phyloP scores from a whole-genome alignment of 2,329 filamentous ascomycete species.

The Fusarium verticillioides region DNA sequence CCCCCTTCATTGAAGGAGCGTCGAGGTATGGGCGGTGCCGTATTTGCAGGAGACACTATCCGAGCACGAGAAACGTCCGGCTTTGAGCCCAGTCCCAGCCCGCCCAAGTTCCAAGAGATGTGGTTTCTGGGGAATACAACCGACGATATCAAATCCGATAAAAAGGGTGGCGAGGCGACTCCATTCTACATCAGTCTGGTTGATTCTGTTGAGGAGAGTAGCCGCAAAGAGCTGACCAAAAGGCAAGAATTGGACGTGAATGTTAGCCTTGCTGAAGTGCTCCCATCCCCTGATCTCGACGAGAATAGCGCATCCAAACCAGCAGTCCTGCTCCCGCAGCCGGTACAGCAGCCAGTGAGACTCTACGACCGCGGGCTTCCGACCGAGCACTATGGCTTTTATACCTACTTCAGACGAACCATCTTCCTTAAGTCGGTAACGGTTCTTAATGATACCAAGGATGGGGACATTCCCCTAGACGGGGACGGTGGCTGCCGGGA shows the following conservation, averaged over 20 bases:
- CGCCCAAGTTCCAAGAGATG: slow-evolving; percentile 76
- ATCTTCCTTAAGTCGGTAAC: slow-evolving; percentile 78
- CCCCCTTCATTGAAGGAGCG: slow-evolving; percentile 44
- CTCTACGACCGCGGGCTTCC: slow-evolving; percentile 84
- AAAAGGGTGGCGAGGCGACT: slow-evolving; percentile 86
- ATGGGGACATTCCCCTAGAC: slow-evolving; percentile 60
- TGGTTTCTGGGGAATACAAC: slow-evolving; percentile 87
- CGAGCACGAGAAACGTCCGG: slow-evolving; percentile 29
- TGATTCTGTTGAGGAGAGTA: slow-evolving; percentile 53
- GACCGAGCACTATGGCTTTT: slow-evolving; percentile 93
- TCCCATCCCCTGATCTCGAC: slow-evolving; percentile 72
- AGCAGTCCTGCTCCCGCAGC: slow-evolving; percentile 76
- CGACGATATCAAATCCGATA: slow-evolving; percentile 71
- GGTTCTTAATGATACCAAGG: slow-evolving; percentile 57
- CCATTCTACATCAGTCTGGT: slow-evolving; percentile 88
- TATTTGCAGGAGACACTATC: slow-evolving; percentile 39
- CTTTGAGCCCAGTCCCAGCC: slow-evolving; percentile 64
- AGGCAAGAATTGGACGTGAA: slow-evolving; percentile 39
- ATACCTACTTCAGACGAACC: slow-evolving; percentile 88
- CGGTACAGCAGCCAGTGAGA: slow-evolving; percentile 80
- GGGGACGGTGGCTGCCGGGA: slow-evolving; percentile 64
- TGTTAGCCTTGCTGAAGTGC: slow-evolving; percentile 52
- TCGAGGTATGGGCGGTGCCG: slow-evolving; percentile 42
- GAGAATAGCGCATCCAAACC: slow-evolving; percentile 77
- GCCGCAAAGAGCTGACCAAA: slow-evolving; percentile 42